phyloP scores from a whole-genome alignment of 2,329 filamentous ascomycete species.

The Ambrosiella beaveri region DNA sequence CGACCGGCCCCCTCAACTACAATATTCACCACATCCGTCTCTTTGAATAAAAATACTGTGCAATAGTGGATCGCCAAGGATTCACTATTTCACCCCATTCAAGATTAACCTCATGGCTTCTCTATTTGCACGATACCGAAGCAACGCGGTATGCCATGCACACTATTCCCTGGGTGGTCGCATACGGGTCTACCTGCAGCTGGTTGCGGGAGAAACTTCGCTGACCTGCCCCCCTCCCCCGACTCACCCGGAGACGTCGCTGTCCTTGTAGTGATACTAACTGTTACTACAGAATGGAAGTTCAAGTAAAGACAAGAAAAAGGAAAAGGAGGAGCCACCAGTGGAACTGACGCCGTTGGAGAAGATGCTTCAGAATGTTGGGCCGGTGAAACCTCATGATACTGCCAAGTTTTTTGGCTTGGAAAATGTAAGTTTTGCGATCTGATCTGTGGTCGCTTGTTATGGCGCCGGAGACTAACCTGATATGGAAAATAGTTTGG shows the following conservation, averaged over 20 bases:
- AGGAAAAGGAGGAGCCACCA: conserved; percentile 40
- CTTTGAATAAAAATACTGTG: too few species aligned
- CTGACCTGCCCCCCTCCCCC: not conserved
- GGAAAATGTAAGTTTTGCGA: conserved; percentile 62
- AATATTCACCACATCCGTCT: too few species aligned
- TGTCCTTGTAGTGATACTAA: conserved; percentile 5
- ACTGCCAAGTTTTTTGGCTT: conserved; percentile 97
- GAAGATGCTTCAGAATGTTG: conserved; percentile 67
- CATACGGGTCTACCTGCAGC: not conserved
- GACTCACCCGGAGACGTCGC: not conserved
- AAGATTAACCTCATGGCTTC: conserved; percentile 18
- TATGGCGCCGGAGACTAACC: conserved; percentile 20
- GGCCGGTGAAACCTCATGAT: conserved; percentile 66
- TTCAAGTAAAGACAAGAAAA: conserved; percentile 28
- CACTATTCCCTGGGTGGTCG: not conserved
- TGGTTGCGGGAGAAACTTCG: not conserved
- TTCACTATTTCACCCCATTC: conserved; percentile 25
- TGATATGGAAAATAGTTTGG: conserved; percentile 49
- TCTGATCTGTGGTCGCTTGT: not conserved
- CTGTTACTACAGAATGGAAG: conserved; percentile 17
- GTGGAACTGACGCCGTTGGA: conserved; percentile 45
- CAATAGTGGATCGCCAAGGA: not conserved
- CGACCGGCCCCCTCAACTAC: not conserved
- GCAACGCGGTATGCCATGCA: conserved; percentile 8
- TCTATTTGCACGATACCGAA: conserved; percentile 9